Conservation (phyloP, 805 yeast genomes). For the Candida argentea region DNA sequence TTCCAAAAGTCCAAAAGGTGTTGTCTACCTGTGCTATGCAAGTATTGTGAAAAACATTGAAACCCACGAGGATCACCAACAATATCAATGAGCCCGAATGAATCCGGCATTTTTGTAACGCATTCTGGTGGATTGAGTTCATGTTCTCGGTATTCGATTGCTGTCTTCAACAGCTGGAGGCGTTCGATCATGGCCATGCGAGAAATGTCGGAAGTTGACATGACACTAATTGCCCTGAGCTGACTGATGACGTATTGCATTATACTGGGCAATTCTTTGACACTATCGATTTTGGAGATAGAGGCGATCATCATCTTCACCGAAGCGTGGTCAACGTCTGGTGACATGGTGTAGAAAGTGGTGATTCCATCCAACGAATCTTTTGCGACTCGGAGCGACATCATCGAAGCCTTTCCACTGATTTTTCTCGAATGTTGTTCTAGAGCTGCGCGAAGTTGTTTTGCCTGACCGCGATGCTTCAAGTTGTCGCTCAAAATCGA, state of each 20-base stretch:
- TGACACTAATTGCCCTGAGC: conserved; percentile 3
- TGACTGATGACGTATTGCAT: conserved; percentile 4
- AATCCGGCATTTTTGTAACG: conserved; percentile 11
- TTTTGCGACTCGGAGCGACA: background rate
- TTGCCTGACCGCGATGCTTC: conserved; percentile 66
- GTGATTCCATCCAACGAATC: conserved; percentile 1
- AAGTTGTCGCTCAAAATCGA: conserved; percentile 52
- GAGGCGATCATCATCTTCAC: conserved; percentile 2
- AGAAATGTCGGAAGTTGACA: conserved; percentile 1
- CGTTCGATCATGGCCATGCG: conserved; percentile 4
- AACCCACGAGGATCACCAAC: conserved; percentile 38
- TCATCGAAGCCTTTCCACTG: conserved; percentile 1
- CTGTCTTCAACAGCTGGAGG: conserved; percentile 2
- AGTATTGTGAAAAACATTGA: conserved; percentile 13
- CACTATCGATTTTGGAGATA: conserved; percentile 1
- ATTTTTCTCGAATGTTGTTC: conserved; percentile 44
- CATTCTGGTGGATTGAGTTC: background rate
- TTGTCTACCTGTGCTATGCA: conserved; percentile 7
- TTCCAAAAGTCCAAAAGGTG: conserved; percentile 54
- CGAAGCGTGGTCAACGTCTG: conserved; percentile 2
- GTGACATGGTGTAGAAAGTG: conserved; percentile 5
- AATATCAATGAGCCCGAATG: no score
- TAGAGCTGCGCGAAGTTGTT: conserved; percentile 57
- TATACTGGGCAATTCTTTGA: conserved; percentile 6
- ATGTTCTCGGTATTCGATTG: background rate